Percentiles rank a stretch among this genome's conserved stretches.
phyloP scores from a whole-genome alignment of 1,284 basidiomycete species.

The Sanghuangporus sanghuang region DNA sequence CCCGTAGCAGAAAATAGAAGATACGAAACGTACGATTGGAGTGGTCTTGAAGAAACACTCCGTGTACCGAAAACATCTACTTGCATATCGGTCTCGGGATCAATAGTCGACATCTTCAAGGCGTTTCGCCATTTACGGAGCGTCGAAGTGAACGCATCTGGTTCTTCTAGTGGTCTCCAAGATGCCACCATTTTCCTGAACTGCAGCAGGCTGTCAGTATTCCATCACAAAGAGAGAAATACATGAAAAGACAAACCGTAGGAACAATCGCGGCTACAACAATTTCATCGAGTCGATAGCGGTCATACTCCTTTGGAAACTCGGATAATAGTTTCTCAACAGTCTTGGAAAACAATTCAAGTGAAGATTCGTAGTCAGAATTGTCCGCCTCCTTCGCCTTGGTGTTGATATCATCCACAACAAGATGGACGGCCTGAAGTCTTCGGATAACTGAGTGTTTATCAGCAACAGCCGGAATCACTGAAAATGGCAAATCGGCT shows the following conservation, averaged over 20 bases:
- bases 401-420: slow-evolving; percentile 63
- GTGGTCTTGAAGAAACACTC: slow-evolving; percentile 27
- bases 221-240: slow-evolving; percentile 7
- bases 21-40: slow-evolving; percentile 33
- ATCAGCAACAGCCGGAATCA: slow-evolving; percentile 14
- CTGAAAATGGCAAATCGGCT: slow-evolving; percentile 26
- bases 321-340: slow-evolving; percentile 70
- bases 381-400: slow-evolving; percentile 55
- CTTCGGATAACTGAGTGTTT: slow-evolving; percentile 60
- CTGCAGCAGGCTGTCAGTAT: slow-evolving; percentile 22
- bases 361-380: slow-evolving; percentile 57
- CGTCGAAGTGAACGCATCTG: slow-evolving; percentile 52
- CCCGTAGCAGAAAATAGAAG: slow-evolving; percentile 8
- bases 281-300: slow-evolving; percentile 83
- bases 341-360: slow-evolving; percentile 65
- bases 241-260: slow-evolving; percentile 38
- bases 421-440: slow-evolving; percentile 68
- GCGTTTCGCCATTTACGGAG: slow-evolving; percentile 69
- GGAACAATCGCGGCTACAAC: slow-evolving; percentile 88
- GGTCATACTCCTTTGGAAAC: slow-evolving; percentile 75
- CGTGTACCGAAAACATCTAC: slow-evolving; percentile 55
- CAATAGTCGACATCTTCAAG: slow-evolving; percentile 48
- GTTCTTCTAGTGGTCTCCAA: slow-evolving; percentile 74
- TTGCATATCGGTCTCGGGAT: slow-evolving; percentile 38
- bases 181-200: slow-evolving; percentile 58